Evolutionary conservation across 345 rosid species (phyloP).

Genomic region (Gossypium herbaceum): DNA sequence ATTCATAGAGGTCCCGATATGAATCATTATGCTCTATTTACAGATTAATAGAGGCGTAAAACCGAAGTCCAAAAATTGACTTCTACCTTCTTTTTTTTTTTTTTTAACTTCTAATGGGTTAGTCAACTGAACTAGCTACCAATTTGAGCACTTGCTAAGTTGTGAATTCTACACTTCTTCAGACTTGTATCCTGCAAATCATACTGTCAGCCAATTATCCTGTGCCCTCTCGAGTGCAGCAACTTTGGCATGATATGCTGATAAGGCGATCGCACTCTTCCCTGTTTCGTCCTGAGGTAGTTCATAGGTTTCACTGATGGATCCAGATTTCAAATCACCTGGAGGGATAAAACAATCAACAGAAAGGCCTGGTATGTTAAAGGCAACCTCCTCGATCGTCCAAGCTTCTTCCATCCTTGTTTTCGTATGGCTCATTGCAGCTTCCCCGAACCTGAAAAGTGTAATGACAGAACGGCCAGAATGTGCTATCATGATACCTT

Average conservation of each 20-base stretch:
- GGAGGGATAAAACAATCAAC: conserved; percentile 91
- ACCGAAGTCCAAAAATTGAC: conserved; percentile 32
- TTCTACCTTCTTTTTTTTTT: conserved; percentile 10
- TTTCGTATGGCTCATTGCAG: conserved; percentile 78
- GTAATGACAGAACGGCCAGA: conserved; percentile 84
- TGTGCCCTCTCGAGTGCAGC: conserved; percentile 59
- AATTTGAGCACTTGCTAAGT: conserved; percentile 45
- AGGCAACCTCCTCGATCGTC: conserved; percentile 95
- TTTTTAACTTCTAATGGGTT: conserved; percentile 35
- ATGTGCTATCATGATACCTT: conserved; percentile 95
- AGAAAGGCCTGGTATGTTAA: conserved; percentile 83
- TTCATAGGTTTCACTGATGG: conserved; percentile 57
- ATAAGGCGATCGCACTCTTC: conserved; percentile 40
- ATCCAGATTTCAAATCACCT: conserved; percentile 61
- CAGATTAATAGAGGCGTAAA: conserved; percentile 59
- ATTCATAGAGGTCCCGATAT: conserved; percentile 32
- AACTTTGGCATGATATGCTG: conserved; percentile 63
- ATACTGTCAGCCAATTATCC: conserved; percentile 27
- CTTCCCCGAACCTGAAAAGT: conserved; percentile 85
- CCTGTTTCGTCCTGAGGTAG: conserved; percentile 61
- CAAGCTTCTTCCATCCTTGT: conserved; percentile 97
- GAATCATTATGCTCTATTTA: conserved; percentile 54
- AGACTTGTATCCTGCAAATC: conserved; percentile 49
- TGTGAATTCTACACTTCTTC: conserved; percentile 25
- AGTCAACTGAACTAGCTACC: conserved; percentile 32